Evolutionary conservation across 2,329 filamentous ascomycete species (phyloP), one percentile per base, ranked within the genome.

Genomic region (Botryotinia narcissicola): DNA sequence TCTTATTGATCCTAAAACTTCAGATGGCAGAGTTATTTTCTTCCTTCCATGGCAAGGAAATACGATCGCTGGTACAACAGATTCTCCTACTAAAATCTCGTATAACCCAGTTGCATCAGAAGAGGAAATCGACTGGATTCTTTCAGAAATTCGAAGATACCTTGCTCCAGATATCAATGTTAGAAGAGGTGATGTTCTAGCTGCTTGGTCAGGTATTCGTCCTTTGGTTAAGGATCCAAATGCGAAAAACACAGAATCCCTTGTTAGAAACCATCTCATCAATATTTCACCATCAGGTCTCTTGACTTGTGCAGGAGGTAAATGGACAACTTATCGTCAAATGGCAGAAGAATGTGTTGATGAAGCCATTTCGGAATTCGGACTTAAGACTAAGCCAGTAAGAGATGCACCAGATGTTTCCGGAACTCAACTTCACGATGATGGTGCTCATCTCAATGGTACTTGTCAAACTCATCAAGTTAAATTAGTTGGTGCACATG

Each of bases 21-120:
- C 93, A 1, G 94, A 97, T 80, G 94, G 94, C 32, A 89, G 94
- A 81, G 94, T 97, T 68, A 95, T 97, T 80, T 97, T 97, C 88
- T 97, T 97, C 87, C 86, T 97, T 59, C 94, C 94, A 35, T 97
- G 94, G 94, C 93, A 97, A 84, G 93, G 93, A 67, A 96, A 96
- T 84, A 97, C 93, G 22, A 96, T 97, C 80, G 94, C 93, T 63
- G 94, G 94, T 75, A 97, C 94, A 8, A 97, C 93, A 12, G 94
- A 97, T 80, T 91, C 92, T 57, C 90, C 93, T 4, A 92, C 91
- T 54, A 84, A 87, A 44, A 93, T 97, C 77, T 88, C 88, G 8
- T 85, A 87, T 59, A 92, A 95, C 78, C 94, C 94, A 0, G 81
- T 94, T 46, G 92, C 94, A 14, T 91, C 91, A 44, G 93, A 97